Conservation (phyloP, 1,139 yeast genomes). For the Diutina ranongensis region DNA sequence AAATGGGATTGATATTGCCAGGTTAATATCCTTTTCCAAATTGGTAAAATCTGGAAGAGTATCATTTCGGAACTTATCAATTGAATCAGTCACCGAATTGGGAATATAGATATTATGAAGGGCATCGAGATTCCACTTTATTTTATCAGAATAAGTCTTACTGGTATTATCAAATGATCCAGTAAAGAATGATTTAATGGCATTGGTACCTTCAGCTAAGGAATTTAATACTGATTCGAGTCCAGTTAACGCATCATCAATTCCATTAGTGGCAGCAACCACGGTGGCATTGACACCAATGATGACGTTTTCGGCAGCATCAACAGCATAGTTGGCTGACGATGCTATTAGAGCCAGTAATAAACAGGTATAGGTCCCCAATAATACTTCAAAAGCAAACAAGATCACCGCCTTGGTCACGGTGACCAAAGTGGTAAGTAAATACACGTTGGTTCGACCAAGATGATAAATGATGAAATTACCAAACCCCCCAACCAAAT, state of each 20-base stretch:
- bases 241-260: not conserved
- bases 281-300: not conserved
- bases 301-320: not conserved
- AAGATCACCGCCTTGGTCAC: not conserved
- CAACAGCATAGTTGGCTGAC: constrained; percentile 1
- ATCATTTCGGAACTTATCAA: not conserved
- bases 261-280: constrained; percentile 4
- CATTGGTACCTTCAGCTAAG: not conserved
- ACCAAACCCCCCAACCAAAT: not conserved
- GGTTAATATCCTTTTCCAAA: not conserved
- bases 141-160: not conserved
- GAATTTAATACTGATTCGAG: not conserved
- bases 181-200: not conserved
- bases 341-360: not conserved
- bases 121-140: not conserved
- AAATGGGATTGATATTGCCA: not conserved
- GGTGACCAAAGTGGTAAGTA: not conserved
- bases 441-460: not conserved
- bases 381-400: constrained; percentile 4
- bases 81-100: not conserved
- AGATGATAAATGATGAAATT: not conserved
- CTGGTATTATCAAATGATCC: not conserved
- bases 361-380: constrained; percentile 2
- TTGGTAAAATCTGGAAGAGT: constrained; percentile 1
- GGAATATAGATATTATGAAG: not conserved